Conservation (phyloP, 129 eudicot species). For the Solidago caesia region DNA sequence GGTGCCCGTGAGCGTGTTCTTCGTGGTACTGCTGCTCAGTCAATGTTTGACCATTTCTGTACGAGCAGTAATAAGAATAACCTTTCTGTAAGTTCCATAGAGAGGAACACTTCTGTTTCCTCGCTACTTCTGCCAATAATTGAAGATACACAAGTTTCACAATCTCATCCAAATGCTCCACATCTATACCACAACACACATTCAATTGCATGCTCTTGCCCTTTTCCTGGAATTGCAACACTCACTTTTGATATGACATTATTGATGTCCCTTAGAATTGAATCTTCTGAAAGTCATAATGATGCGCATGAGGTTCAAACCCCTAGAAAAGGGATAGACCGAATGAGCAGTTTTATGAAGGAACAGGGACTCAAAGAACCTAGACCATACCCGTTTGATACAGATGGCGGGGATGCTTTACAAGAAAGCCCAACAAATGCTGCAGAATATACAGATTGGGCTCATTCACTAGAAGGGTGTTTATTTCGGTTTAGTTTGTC, state of each 20-base stretch:
- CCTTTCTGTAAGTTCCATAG: slow-evolving; percentile 32
- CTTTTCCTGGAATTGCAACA: slow-evolving; percentile 80
- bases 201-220: slow-evolving; percentile 71
- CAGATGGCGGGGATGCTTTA: slow-evolving; percentile 32
- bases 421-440: slow-evolving; percentile 36
- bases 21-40: slow-evolving; percentile 85
- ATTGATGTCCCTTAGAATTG: slow-evolving; percentile 61
- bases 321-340: slow-evolving; percentile 30
- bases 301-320: slow-evolving; percentile 32
- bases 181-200: slow-evolving; percentile 33
- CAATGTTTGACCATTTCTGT: slow-evolving; percentile 83
- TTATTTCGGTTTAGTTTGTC: slow-evolving; percentile 85
- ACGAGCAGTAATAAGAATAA: slow-evolving; percentile 37
- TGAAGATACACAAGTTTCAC: slow-evolving; percentile 55
- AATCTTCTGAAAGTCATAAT: slow-evolving; percentile 30
- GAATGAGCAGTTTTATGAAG: slow-evolving; percentile 25
- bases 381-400: slow-evolving; percentile 32
- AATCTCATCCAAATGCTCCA: slow-evolving; percentile 32
- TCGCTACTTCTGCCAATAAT: slow-evolving; percentile 45
- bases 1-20: slow-evolving; percentile 98
- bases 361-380: slow-evolving; percentile 35
- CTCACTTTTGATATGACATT: slow-evolving; percentile 67
- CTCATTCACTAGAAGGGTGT: slow-evolving; percentile 48
- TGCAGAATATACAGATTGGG: slow-evolving; percentile 43
- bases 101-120: slow-evolving; percentile 64